phyloP scores from a whole-genome alignment of 139 green algal genomes.

The Chlorella sp. region DNA sequence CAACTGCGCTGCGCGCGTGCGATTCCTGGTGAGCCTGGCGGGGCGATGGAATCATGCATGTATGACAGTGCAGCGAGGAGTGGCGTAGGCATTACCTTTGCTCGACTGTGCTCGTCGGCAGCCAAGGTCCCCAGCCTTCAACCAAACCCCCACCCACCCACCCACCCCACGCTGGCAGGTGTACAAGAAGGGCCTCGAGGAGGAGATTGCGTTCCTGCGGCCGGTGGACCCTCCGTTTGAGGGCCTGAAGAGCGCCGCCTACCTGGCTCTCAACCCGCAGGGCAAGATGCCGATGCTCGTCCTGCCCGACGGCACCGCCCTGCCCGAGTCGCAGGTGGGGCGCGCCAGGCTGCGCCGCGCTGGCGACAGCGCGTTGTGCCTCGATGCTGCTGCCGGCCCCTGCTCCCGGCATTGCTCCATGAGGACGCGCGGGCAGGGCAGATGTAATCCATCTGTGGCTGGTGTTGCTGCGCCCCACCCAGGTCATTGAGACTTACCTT shows the following conservation, averaged over 20 bases:
- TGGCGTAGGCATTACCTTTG: too few species aligned
- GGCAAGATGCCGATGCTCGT: constrained; percentile 80
- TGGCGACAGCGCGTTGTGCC: too few species aligned
- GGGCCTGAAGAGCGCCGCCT: constrained; percentile 54
- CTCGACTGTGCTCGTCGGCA: too few species aligned
- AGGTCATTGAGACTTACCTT: constrained; percentile 77
- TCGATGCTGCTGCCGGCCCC: not conserved
- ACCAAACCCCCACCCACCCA: too few species aligned
- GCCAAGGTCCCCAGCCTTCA: too few species aligned
- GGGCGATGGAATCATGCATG: too few species aligned
- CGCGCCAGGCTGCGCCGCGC: too few species aligned
- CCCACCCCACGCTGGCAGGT: too few species aligned
- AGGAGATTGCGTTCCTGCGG: constrained; percentile 55
- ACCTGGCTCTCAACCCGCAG: constrained; percentile 51
- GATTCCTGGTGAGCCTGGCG: too few species aligned
- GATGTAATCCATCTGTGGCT: not conserved
- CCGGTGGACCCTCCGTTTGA: constrained; percentile 49
- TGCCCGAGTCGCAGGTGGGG: constrained; percentile 69
- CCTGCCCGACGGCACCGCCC: constrained; percentile 51
- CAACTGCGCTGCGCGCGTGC: constrained; percentile 69
- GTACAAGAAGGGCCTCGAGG: constrained; percentile 66
- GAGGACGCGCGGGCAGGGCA: not conserved
- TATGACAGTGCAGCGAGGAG: too few species aligned
- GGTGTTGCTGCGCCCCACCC: too few species aligned
- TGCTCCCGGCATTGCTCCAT: not conserved